phyloP scores from a whole-genome alignment of 768 basidiomycete genomes.

The Lentinus brumalis region DNA sequence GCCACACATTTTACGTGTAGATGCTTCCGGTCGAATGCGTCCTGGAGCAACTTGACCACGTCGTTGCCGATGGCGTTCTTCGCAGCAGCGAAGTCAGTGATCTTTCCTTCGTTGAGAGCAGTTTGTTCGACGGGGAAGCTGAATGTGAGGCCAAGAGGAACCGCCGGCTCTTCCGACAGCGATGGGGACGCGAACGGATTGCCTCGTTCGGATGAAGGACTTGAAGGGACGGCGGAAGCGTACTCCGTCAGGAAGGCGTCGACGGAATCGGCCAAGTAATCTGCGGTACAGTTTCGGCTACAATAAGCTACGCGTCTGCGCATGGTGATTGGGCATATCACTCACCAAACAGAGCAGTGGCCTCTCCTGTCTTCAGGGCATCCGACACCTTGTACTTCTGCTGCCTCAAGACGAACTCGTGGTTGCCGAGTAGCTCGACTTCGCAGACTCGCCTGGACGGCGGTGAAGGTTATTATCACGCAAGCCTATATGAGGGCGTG shows the following conservation, averaged over 20 bases:
- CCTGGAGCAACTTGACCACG: constrained; percentile 86
- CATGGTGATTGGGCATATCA: neutral
- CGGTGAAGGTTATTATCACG: neutral
- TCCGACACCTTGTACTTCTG: constrained; percentile 98
- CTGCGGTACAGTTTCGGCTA: constrained; percentile 33
- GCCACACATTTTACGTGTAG: constrained; percentile 91
- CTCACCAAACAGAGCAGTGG: constrained; percentile 80
- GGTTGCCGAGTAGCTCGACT: constrained; percentile 86
- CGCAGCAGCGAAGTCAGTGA: constrained; percentile 92
- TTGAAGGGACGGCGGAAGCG: constrained; percentile 17
- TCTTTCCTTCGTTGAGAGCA: constrained; percentile 84
- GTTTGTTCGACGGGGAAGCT: constrained; percentile 98
- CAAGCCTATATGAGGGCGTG: neutral
- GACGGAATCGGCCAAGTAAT: constrained; percentile 87
- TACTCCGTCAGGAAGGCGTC: constrained; percentile 86
- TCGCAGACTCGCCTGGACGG: constrained; percentile 85
- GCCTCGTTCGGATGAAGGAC: constrained; percentile 16
- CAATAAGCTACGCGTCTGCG: neutral
- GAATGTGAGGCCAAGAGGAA: constrained; percentile 90
- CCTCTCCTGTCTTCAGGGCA: constrained; percentile 90
- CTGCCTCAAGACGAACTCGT: constrained; percentile 87
- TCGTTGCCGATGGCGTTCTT: constrained; percentile 89
- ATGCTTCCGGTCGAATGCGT: constrained; percentile 89
- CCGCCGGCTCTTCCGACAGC: constrained; percentile 23
- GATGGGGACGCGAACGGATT: constrained; percentile 26